Percentiles rank a stretch among this genome's conserved stretches.
These are phyloP conservation scores for Suillus decipiens DNA, from an alignment of 768 basidiomycete genomes.

Conservation along the genomic window DNA sequence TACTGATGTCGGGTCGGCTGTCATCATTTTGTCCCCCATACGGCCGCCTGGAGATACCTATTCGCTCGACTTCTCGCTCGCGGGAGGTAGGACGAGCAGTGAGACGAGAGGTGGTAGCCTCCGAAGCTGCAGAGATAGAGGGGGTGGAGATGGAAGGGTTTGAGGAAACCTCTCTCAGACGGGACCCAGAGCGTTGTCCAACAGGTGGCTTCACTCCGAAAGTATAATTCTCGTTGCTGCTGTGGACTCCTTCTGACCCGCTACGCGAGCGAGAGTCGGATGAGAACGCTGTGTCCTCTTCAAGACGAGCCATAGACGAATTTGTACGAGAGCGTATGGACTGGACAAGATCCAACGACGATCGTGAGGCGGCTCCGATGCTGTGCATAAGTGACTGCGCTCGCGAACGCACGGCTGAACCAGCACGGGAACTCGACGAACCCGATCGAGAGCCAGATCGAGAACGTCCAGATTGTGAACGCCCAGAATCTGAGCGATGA, in stretches of 20 bases:
- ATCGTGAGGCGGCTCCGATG: conserved; percentile 59
- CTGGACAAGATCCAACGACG: conserved; percentile 59
- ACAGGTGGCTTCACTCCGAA: conserved; percentile 46
- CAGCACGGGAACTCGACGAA: conserved; percentile 44
- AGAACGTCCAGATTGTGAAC: conserved; percentile 40
- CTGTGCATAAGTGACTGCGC: conserved; percentile 69
- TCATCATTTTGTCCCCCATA: conserved; percentile 24
- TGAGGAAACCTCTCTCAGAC: conserved; percentile 21
- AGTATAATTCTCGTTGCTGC: conserved; percentile 69
- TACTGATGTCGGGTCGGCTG: conserved; percentile 65
- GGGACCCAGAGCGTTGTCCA: conserved; percentile 17
- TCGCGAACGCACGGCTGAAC: conserved; percentile 59
- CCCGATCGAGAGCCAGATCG: conserved; percentile 24
- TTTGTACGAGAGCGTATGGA: conserved; percentile 55
- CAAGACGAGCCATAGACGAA: conserved; percentile 70
- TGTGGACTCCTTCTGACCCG: conserved; percentile 48
- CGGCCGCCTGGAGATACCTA: conserved; percentile 28
- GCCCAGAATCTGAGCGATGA: conserved; percentile 20
- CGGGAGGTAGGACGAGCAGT: conserved; percentile 21
- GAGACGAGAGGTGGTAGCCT: conserved; percentile 25
- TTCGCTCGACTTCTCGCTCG: conserved; percentile 23
- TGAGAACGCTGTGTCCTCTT: conserved; percentile 47
- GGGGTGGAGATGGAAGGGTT: conserved; percentile 9
- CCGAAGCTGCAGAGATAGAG: conserved; percentile 29
- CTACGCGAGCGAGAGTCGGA: conserved; percentile 39